These are phyloP conservation scores for Calonectria pteridis DNA, from an alignment of 2,329 filamentous ascomycete species.

Conservation along the genomic window DNA sequence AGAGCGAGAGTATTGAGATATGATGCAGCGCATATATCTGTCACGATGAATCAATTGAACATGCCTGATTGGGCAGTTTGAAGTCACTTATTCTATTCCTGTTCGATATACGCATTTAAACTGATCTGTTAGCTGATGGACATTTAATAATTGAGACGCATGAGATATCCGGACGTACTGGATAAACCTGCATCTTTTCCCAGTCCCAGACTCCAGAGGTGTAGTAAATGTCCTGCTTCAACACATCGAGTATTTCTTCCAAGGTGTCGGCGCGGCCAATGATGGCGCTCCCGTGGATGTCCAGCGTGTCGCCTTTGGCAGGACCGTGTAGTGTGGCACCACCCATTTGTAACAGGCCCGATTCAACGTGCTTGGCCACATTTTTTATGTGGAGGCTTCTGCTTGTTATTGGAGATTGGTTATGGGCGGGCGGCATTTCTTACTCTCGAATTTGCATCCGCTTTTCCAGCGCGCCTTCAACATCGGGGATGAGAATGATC, in stretches of 20 bases:
- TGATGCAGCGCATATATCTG: background rate
- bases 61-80: background rate
- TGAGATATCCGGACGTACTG: background rate
- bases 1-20: background rate
- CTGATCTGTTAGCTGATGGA: background rate
- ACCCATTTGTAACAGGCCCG: slow-evolving; percentile 15
- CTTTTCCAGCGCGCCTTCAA: background rate
- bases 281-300: slow-evolving; percentile 13
- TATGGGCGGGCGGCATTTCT: background rate
- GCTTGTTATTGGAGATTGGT: background rate
- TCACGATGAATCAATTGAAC: background rate
- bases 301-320: background rate
- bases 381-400: slow-evolving; percentile 5
- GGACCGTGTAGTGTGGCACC: slow-evolving; percentile 1
- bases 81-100: background rate
- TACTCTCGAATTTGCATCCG: slow-evolving; percentile 14
- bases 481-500: slow-evolving; percentile 13
- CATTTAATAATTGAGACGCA: no score
- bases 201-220: slow-evolving; percentile 2
- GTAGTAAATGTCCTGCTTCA: slow-evolving; percentile 14
- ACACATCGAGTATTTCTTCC: background rate
- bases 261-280: background rate
- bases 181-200: slow-evolving; percentile 11
- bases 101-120: slow-evolving; percentile 11
- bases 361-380: slow-evolving; percentile 11